Conservation (phyloP, 2,329 filamentous ascomycete genomes). For the Aspergillus floridensis region DNA sequence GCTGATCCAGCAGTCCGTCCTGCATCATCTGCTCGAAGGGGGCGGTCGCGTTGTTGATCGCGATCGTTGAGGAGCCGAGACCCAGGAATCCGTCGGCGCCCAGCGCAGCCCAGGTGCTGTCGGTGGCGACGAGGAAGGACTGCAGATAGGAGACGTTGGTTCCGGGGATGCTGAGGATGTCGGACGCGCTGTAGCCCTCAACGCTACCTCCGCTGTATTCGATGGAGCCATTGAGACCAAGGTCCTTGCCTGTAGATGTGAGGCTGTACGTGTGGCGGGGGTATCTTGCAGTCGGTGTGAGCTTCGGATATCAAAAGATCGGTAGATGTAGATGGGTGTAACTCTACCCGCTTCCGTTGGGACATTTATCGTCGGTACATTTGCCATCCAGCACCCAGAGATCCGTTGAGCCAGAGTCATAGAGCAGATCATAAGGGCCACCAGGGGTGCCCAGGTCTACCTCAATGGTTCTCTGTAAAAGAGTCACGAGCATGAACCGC, state of each 20-base stretch:
- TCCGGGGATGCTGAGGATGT: not conserved
- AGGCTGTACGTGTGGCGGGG: not conserved
- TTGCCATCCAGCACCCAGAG: not conserved
- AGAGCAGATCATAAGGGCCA: not conserved
- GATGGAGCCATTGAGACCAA: not conserved
- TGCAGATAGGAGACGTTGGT: not conserved
- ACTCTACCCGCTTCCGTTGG: not conserved
- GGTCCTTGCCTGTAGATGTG: not conserved
- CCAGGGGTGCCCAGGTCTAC: not conserved
- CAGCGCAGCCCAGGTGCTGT: not conserved
- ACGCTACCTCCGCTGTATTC: not conserved
- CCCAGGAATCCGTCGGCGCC: not conserved
- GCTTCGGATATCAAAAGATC: no score
- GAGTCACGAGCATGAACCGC: not conserved
- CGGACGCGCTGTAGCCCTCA: not conserved
- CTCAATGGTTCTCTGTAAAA: not conserved
- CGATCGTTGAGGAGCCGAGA: not conserved
- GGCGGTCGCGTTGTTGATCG: not conserved
- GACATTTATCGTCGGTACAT: not conserved
- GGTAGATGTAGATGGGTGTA: no score
- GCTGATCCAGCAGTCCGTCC: not conserved
- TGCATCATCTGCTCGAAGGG: conserved; percentile 1
- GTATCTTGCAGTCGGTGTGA: not conserved
- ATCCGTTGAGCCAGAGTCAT: not conserved
- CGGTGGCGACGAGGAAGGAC: not conserved